Conservation (phyloP, 306 rosid species). For the Datisca glomerata region DNA sequence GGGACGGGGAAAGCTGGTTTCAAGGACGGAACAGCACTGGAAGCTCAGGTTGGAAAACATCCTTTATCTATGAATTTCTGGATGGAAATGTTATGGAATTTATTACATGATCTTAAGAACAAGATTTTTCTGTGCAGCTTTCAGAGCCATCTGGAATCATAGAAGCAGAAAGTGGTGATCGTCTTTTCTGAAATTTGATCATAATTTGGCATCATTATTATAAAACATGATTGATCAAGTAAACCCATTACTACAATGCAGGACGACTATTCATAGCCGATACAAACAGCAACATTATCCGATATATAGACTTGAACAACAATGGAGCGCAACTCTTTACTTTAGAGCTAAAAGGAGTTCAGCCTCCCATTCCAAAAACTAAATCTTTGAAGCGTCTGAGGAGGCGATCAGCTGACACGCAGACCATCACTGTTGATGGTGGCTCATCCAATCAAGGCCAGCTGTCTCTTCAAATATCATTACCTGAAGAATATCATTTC, state of each 20-base stretch:
- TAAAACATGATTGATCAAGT: too few species aligned
- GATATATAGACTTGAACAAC: conserved; percentile 61
- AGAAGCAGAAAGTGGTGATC: conserved; percentile 51
- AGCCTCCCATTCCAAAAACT: conserved; percentile 55
- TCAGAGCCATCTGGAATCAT: conserved; percentile 87
- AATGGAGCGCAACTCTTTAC: conserved; percentile 42
- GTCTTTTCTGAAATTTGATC: not conserved
- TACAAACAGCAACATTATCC: conserved; percentile 80
- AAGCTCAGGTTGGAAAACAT: conserved; percentile 53
- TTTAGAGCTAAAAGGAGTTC: conserved; percentile 77
- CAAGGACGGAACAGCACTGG: conserved; percentile 55
- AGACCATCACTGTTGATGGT: conserved; percentile 41
- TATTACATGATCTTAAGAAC: conserved; percentile 4
- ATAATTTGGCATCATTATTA: not conserved
- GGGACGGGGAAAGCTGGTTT: conserved; percentile 91
- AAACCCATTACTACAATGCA: conserved; percentile 25
- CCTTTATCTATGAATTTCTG: conserved; percentile 8
- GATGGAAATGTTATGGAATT: conserved; percentile 5
- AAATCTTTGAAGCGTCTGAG: conserved; percentile 58
- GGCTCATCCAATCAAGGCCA: conserved; percentile 67
- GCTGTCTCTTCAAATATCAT: conserved; percentile 45
- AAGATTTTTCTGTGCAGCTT: conserved; percentile 54
- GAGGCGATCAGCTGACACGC: conserved; percentile 68
- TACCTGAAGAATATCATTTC: conserved; percentile 79
- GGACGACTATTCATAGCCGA: conserved; percentile 83